Conservation (phyloP, 805 yeast genomes). For the Candida boleticola region DNA sequence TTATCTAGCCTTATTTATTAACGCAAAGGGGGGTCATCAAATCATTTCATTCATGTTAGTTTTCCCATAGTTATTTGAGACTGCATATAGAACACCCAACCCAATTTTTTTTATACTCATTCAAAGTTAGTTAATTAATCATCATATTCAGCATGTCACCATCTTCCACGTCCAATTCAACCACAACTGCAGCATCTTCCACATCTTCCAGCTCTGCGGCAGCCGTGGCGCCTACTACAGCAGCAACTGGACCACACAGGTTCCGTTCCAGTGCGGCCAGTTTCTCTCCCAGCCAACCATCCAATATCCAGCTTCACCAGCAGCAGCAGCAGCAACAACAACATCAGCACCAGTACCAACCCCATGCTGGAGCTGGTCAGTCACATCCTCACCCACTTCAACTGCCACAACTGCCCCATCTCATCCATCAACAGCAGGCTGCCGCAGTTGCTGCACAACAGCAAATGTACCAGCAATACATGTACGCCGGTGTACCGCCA, state of each 20-base stretch:
- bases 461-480: slow-evolving; percentile 6
- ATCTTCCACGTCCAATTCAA: background rate
- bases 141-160: background rate
- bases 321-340: slow-evolving; percentile 9
- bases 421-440: slow-evolving; percentile 3
- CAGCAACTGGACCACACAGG: slow-evolving; percentile 27
- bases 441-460: slow-evolving; percentile 5
- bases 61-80: background rate
- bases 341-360: slow-evolving; percentile 3
- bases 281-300: slow-evolving; percentile 25
- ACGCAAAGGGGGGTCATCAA: background rate
- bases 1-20: background rate
- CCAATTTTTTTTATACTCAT: background rate
- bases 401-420: slow-evolving; percentile 1
- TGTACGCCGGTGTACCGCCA: slow-evolving; percentile 5
- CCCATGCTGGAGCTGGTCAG: background rate
- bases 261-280: slow-evolving; percentile 40
- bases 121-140: no score
- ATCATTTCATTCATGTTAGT: background rate
- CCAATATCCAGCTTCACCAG: slow-evolving; percentile 5
- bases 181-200: background rate
- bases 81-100: background rate
- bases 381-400: background rate
- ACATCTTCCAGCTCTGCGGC: slow-evolving; percentile 1
- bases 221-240: background rate